phyloP scores from a whole-genome alignment of 345 rosid genomes.

The Lumnitzera littorea region DNA sequence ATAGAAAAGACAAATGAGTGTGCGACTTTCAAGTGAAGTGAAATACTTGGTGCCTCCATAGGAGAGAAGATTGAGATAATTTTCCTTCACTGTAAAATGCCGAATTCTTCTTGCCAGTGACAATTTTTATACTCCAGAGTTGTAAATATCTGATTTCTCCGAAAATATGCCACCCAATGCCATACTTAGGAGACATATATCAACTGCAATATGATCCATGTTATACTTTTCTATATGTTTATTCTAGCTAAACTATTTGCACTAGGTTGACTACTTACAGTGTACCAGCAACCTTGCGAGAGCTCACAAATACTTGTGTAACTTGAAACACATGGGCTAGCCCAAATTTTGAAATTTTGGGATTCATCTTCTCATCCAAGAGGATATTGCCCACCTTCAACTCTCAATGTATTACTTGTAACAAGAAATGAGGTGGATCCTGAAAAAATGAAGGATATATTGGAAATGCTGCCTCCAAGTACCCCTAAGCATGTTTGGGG shows the following conservation, averaged over 20 bases:
- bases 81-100: background rate
- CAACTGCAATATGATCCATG: conserved; percentile 5
- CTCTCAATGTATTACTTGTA: conserved; percentile 30
- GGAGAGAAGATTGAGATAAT: conserved; percentile 9
- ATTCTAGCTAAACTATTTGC: too few relatives aligned
- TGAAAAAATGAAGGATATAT: too few relatives aligned
- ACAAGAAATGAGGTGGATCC: background rate
- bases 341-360: conserved; percentile 38
- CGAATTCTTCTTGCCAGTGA: conserved; percentile 15
- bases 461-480: too few relatives aligned
- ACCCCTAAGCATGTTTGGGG: too few relatives aligned
- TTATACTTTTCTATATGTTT: too few relatives aligned
- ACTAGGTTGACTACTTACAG: background rate
- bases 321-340: conserved; percentile 21
- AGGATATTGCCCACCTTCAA: conserved; percentile 26
- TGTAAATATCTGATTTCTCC: conserved; percentile 20
- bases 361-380: conserved; percentile 26
- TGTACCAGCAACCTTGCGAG: conserved; percentile 22
- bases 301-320: conserved; percentile 11
- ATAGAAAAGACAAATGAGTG: too few relatives aligned
- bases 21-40: too few relatives aligned
- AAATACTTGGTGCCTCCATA: conserved; percentile 2
- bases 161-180: conserved; percentile 21
- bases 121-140: conserved; percentile 22
- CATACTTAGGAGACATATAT: conserved; percentile 25